Evolutionary conservation across 2,329 filamentous ascomycete species (phyloP).

Genomic region (Metarhizium album): DNA sequence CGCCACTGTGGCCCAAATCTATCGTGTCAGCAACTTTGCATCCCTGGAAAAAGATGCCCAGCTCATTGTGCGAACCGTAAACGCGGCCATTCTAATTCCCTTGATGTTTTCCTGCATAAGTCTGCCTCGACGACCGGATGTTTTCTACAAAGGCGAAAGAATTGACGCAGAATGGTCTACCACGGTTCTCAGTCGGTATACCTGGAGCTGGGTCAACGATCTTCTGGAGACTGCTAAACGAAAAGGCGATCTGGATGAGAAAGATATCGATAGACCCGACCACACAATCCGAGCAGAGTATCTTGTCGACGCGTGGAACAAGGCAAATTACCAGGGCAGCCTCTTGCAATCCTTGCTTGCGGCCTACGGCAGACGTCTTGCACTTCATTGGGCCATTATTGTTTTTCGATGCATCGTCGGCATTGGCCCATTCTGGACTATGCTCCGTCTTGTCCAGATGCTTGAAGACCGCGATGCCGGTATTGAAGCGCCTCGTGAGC

Average conservation of each 20-base stretch:
- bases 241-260: slow-evolving; percentile 49
- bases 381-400: slow-evolving; percentile 48
- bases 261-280: slow-evolving; percentile 52
- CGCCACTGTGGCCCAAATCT: slow-evolving; percentile 34
- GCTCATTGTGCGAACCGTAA: slow-evolving; percentile 34
- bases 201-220: slow-evolving; percentile 51
- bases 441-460: slow-evolving; percentile 52
- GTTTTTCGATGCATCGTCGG: slow-evolving; percentile 44
- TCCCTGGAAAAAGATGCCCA: slow-evolving; percentile 26
- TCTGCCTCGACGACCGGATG: slow-evolving; percentile 56
- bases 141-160: slow-evolving; percentile 45
- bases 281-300: slow-evolving; percentile 41
- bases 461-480: slow-evolving; percentile 46
- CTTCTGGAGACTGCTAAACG: slow-evolving; percentile 44
- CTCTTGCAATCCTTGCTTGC: slow-evolving; percentile 51
- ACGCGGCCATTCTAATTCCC: slow-evolving; percentile 33
- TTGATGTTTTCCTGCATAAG: slow-evolving; percentile 38
- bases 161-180: slow-evolving; percentile 55
- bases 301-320: slow-evolving; percentile 39
- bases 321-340: slow-evolving; percentile 31
- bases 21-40: slow-evolving; percentile 21
- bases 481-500: slow-evolving; percentile 35
- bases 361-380: slow-evolving; percentile 45
- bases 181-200: slow-evolving; percentile 50
- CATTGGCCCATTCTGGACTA: slow-evolving; percentile 60